Base-by-base conservation (phyloP, 2,329 filamentous ascomycete genomes). In the Alternaria ventricosa region DNA sequence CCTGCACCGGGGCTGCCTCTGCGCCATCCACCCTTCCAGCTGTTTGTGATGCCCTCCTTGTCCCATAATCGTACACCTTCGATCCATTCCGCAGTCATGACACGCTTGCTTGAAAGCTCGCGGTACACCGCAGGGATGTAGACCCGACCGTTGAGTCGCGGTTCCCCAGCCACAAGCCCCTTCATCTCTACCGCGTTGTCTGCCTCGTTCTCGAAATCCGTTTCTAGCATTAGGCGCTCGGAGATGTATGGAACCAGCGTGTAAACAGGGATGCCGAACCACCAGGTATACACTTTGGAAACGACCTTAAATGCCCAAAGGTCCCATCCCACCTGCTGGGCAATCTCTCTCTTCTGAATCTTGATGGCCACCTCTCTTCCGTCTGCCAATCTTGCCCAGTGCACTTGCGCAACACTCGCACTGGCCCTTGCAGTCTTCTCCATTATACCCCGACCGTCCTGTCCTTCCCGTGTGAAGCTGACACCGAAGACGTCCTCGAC, bases 41-140 rank as follows among this genome's bases (percentile, higher is more conserved):
- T 85, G 3, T 86, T 86, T 0, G 89, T 91, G 75, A 97, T 90
- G 57, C 90, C 86, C 61, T 92, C 89, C 78, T 96, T 96, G 74
- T 98, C 95, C 93, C 94, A 97, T 3, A 99, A 84, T 2, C 94
- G 87, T 3, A 97, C 89, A 7, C 96, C 96, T 80, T 99, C 96
- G 63, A 99, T 96, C 96, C 96, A 99, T 79, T 99, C 96, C 0
- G 95, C 94, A 1, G 94, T 96, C 84, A 99, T 90, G 53, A 99
- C 89, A 41, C 96, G 87, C 75, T 86, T 91, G 15, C 92, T 94
- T 56, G 89, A 94, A 27, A 97, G 86, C 64, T 97, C 93, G 5
- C 89, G 85, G 78, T 96, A 95, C 10, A 97, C 89, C 43, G 89
- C 87, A 0, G 96, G 96, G 8, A 99, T 90, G 78, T 98, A 97